Evolutionary conservation across 805 yeast species (phyloP).

Genomic region (Starmerella powellii): DNA sequence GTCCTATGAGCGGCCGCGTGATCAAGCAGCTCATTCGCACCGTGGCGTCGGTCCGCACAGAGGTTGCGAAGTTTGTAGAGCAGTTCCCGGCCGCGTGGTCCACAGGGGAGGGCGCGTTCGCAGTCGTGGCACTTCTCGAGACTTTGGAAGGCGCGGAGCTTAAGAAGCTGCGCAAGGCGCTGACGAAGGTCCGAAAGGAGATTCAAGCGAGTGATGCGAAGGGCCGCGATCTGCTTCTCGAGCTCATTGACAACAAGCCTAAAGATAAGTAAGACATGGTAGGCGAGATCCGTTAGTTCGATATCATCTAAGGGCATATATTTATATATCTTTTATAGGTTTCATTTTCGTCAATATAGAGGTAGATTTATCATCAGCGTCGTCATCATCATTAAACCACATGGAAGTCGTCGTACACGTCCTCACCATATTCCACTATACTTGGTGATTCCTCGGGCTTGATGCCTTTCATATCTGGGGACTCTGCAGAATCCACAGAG

Average conservation of each 20-base stretch:
- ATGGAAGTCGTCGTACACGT: conserved; percentile 15
- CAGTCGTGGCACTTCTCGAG: conserved; percentile 70
- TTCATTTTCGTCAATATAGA: background rate
- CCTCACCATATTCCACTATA: conserved; percentile 13
- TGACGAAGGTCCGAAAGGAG: conserved; percentile 33
- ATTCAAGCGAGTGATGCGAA: conserved; percentile 25
- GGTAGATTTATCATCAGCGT: background rate
- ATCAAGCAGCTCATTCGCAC: conserved; percentile 19
- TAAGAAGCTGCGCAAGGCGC: conserved; percentile 39
- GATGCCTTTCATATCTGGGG: background rate
- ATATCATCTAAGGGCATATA: background rate
- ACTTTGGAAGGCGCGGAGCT: conserved; percentile 36
- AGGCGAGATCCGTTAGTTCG: no score
- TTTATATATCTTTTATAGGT: background rate
- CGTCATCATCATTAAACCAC: conserved; percentile 4
- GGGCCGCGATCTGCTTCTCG: conserved; percentile 29
- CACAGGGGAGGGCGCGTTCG: conserved; percentile 60
- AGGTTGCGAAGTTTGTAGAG: conserved; percentile 41
- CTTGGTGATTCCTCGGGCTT: conserved; percentile 8
- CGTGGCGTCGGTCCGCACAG: conserved; percentile 38
- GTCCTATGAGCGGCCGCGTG: conserved; percentile 20
- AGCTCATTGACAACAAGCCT: conserved; percentile 15
- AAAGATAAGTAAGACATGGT: no score
- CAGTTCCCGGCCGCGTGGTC: conserved; percentile 56
- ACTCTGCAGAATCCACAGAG: background rate